phyloP scores from a whole-genome alignment of 176 grass and related monocot genomes.

The Saccharum spontaneum region DNA sequence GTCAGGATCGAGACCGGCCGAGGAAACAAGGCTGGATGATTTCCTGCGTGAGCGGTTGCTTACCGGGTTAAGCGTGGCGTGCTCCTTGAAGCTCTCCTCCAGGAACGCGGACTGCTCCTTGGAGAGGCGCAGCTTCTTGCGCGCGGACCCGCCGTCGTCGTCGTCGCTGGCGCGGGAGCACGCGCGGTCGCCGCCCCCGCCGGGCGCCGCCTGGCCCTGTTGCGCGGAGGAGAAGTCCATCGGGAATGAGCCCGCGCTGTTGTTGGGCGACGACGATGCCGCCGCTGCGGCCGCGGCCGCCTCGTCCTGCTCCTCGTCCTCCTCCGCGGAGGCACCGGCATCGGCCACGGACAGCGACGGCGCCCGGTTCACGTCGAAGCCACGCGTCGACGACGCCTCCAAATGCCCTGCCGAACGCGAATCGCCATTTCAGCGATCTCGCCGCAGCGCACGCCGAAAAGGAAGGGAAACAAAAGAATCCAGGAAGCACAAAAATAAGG shows the following conservation, averaged over 20 bases:
- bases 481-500: neutral
- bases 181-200: conserved; percentile 33
- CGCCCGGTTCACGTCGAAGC: conserved; percentile 84
- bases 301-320: conserved; percentile 48
- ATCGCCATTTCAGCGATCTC: neutral
- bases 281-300: conserved; percentile 24
- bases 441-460: neutral
- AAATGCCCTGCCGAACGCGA: conserved; percentile 49
- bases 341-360: conserved; percentile 29
- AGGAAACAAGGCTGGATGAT: neutral
- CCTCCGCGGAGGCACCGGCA: neutral
- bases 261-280: conserved; percentile 75
- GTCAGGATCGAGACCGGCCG: neutral
- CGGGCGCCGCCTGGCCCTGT: conserved; percentile 5
- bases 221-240: conserved; percentile 48
- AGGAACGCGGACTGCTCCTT: conserved; percentile 94
- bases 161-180: conserved; percentile 74
- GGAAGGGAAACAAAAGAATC: neutral
- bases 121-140: conserved; percentile 89
- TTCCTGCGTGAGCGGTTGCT: neutral
- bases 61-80: conserved; percentile 91
- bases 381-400: conserved; percentile 45
- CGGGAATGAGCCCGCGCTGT: conserved; percentile 61
- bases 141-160: conserved; percentile 63
- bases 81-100: conserved; percentile 92